A percentile compares a stretch with the other conserved stretches of the same genome.
Evolutionary conservation across 2,329 filamentous ascomycete species (phyloP).

Genomic region (Colletotrichum falcatum): DNA sequence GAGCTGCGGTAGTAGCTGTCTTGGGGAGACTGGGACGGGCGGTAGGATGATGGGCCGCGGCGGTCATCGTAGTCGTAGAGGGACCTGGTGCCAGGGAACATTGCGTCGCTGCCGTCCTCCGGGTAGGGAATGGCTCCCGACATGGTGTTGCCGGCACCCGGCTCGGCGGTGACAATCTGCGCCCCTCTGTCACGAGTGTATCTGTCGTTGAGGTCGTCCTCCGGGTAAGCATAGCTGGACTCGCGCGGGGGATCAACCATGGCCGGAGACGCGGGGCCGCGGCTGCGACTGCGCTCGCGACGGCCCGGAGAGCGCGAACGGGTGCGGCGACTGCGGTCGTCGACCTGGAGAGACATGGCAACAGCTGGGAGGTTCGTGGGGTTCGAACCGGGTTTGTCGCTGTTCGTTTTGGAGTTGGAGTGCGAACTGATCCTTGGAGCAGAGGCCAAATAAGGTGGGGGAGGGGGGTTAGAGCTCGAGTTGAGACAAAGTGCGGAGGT

Average conservation of each 20-base stretch:
- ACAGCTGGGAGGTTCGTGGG: constrained; percentile 19
- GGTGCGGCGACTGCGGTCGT: constrained; percentile 57
- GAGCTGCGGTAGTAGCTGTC: constrained; percentile 54
- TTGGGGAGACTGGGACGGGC: constrained; percentile 50
- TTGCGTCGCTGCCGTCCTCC: constrained; percentile 52
- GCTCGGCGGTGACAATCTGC: constrained; percentile 36
- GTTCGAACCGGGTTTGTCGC: constrained; percentile 33
- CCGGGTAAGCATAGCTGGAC: constrained; percentile 55
- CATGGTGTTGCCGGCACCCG: constrained; percentile 23
- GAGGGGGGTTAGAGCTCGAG: constrained; percentile 30
- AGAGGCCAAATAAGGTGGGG: constrained; percentile 5
- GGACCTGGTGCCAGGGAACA: constrained; percentile 53
- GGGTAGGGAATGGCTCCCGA: constrained; percentile 53
- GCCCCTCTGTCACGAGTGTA: constrained; percentile 45
- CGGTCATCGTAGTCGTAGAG: constrained; percentile 56
- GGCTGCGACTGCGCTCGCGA: constrained; percentile 52
- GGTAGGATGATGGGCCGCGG: constrained; percentile 46
- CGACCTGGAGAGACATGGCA: constrained; percentile 65
- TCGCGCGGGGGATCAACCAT: constrained; percentile 56
- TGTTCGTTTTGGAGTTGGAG: constrained; percentile 19
- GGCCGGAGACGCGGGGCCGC: constrained; percentile 47
- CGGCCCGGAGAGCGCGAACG: constrained; percentile 62
- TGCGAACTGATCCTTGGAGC: constrained; percentile 1
- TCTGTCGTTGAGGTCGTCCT: constrained; percentile 56
- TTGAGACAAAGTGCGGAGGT: constrained; percentile 36